Percentiles rank a stretch among this genome's conserved stretches.
These are phyloP conservation scores for Pseudoscleropodium purum DNA, from an alignment of 225 moss, liverwort and hornwort species.

Conservation along the genomic window DNA sequence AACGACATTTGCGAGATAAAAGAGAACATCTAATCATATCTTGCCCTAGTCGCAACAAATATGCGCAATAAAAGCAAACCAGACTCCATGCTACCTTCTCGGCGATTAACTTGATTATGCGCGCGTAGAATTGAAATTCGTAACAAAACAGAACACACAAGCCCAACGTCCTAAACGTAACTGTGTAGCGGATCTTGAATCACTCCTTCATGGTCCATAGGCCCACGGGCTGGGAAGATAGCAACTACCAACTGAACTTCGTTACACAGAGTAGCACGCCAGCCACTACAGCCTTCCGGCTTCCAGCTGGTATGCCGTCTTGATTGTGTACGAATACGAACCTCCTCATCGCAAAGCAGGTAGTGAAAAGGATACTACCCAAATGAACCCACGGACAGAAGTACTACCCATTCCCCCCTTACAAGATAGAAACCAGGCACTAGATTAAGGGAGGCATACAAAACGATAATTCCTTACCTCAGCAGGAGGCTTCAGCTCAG, in stretches of 20 bases:
- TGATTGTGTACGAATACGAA: neutral
- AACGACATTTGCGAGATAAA: neutral
- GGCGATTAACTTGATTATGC: neutral
- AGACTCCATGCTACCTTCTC: neutral
- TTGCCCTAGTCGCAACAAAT: neutral
- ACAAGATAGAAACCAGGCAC: neutral
- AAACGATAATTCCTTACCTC: constrained; percentile 38
- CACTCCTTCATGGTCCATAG: neutral
- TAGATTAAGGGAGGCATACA: neutral
- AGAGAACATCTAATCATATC: neutral
- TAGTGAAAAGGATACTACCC: neutral
- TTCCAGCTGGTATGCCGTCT: neutral
- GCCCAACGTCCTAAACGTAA: neutral
- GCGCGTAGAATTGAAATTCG: neutral
- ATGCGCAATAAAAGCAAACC: neutral
- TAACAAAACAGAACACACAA: neutral
- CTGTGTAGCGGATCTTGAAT: neutral
- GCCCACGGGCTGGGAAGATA: neutral
- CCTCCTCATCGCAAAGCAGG: neutral
- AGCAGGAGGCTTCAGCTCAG: constrained; percentile 67
- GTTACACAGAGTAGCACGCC: neutral
- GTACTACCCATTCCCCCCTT: neutral
- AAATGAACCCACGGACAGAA: neutral
- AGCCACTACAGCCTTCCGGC: neutral
- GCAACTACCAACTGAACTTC: neutral